Percentiles rank a stretch among this genome's conserved stretches.
These are phyloP conservation scores for Cynanchum wilfordii DNA, from an alignment of 257 asterid species.

Conservation along the genomic window DNA sequence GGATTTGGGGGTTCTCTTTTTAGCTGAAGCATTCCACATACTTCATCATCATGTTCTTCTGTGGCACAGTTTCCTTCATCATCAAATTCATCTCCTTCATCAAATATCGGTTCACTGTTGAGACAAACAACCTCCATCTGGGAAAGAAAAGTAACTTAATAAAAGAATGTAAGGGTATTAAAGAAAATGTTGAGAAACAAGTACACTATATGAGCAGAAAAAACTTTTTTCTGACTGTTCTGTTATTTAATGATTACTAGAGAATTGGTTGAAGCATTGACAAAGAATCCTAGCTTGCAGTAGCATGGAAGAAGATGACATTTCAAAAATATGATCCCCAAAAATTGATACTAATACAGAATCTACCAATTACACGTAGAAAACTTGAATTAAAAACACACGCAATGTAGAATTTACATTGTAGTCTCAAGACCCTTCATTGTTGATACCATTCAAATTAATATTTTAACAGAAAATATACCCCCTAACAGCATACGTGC, in stretches of 20 bases:
- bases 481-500: neutral
- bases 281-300: neutral
- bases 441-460: neutral
- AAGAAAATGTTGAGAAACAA: neutral
- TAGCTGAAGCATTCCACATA: conserved; percentile 21
- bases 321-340: neutral
- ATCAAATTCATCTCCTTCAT: conserved; percentile 40
- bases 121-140: conserved; percentile 59
- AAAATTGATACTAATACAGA: neutral
- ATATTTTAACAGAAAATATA: neutral
- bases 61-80: conserved; percentile 34
- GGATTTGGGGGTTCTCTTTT: conserved; percentile 25
- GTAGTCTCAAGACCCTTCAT: neutral
- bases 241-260: neutral
- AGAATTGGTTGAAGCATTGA: neutral
- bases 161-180: neutral
- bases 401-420: neutral
- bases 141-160: neutral
- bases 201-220: neutral
- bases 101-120: conserved; percentile 43
- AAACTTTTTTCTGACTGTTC: neutral
- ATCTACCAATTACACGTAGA: neutral
- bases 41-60: conserved; percentile 26
- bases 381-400: neutral
- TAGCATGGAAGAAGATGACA: neutral